These are phyloP conservation scores for Neofusicoccum kwambonambiense DNA, from an alignment of 2,329 filamentous ascomycete genomes.

Conservation along the genomic window DNA sequence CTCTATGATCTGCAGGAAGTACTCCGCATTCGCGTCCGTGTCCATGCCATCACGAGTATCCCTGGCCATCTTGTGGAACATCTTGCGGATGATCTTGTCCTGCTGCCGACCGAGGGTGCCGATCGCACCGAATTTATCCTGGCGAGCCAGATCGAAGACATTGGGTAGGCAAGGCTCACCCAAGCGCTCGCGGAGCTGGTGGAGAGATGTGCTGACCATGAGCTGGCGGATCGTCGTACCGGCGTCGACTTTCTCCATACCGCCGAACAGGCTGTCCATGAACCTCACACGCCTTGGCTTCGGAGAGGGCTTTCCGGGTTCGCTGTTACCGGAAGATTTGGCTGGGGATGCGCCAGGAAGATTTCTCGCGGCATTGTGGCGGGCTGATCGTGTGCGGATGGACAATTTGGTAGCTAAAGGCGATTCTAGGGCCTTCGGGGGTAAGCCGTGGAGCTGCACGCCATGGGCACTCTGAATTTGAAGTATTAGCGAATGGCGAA, in stretches of 20 bases:
- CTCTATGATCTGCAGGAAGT: not conserved
- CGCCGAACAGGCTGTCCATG: not conserved
- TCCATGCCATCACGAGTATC: not conserved
- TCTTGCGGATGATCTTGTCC: not conserved
- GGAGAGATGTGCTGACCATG: not conserved
- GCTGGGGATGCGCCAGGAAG: too few relatives aligned
- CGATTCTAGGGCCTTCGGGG: too few relatives aligned
- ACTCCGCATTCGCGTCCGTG: not conserved
- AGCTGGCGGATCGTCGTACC: not conserved
- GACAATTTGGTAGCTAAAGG: too few relatives aligned
- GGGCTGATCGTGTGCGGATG: too few relatives aligned
- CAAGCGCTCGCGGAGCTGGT: not conserved
- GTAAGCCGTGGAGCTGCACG: too few relatives aligned
- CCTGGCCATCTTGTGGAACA: not conserved
- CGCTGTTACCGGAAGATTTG: too few relatives aligned
- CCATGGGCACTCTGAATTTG: too few relatives aligned
- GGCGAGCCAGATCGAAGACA: not conserved
- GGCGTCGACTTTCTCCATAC: not conserved
- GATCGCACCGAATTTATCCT: not conserved
- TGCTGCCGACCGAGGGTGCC: not conserved
- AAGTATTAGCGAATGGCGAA: too few relatives aligned
- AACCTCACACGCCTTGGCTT: too few relatives aligned
- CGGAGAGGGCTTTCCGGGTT: too few relatives aligned
- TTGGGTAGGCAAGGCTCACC: not conserved
- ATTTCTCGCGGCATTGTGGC: too few relatives aligned